Percentiles rank a stretch among this genome's conserved stretches.
phyloP scores from a whole-genome alignment of 495 filamentous ascomycete species.

The Rhizodiscina lignyota region DNA sequence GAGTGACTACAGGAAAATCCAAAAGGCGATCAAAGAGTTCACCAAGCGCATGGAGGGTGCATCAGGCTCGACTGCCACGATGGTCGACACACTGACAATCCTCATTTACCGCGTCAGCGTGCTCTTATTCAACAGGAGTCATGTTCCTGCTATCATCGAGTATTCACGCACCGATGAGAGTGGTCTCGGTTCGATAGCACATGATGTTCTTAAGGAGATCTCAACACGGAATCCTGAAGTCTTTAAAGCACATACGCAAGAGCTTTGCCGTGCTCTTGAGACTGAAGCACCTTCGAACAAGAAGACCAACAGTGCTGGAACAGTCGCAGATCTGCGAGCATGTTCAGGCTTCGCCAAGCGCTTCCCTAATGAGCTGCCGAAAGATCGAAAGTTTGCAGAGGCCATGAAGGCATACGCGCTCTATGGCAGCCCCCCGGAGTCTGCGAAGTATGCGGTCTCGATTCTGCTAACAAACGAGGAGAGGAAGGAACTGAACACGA shows the following conservation, averaged over 20 bases:
- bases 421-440: slow-evolving; percentile 62
- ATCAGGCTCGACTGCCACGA: slow-evolving; percentile 31
- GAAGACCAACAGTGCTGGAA: slow-evolving; percentile 45
- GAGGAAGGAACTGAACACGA: slow-evolving; percentile 71
- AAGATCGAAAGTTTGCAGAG: slow-evolving; percentile 69
- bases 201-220: slow-evolving; percentile 86
- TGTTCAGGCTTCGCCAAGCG: slow-evolving; percentile 77
- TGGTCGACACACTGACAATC: slow-evolving; percentile 68
- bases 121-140: slow-evolving; percentile 83
- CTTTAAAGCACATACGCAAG: slow-evolving; percentile 79
- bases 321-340: slow-evolving; percentile 81
- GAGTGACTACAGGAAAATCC: slow-evolving; percentile 80
- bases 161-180: slow-evolving; percentile 69
- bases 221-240: slow-evolving; percentile 75
- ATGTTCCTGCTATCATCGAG: slow-evolving; percentile 78
- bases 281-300: slow-evolving; percentile 56
- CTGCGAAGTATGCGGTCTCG: slow-evolving; percentile 84
- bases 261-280: slow-evolving; percentile 73
- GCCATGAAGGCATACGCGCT: slow-evolving; percentile 66
- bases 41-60: slow-evolving; percentile 59
- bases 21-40: slow-evolving; percentile 79
- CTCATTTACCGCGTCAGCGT: slow-evolving; percentile 69
- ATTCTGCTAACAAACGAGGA: slow-evolving; percentile 71
- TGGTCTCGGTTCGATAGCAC: slow-evolving; percentile 57
- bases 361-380: slow-evolving; percentile 69